Evolutionary conservation across 179 eudicot species (phyloP).

Genomic region (Amaranthus tricolor): DNA sequence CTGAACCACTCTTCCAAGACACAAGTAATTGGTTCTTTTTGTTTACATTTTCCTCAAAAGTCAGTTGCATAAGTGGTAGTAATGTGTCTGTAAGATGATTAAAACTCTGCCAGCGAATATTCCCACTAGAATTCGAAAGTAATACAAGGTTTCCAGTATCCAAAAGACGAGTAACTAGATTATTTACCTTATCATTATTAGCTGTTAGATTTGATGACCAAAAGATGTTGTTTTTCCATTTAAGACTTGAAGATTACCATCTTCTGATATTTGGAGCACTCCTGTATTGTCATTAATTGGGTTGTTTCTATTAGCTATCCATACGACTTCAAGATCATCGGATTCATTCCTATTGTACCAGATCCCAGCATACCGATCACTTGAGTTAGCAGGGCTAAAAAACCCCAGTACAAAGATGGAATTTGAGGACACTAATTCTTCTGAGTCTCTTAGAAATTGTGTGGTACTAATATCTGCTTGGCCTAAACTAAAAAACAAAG

Average conservation of each 20-base stretch:
- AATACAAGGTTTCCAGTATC: slow-evolving; percentile 45
- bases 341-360: slow-evolving; percentile 21
- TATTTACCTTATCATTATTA: not conserved
- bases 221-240: slow-evolving; percentile 16
- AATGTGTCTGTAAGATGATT: slow-evolving; percentile 38
- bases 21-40: not conserved
- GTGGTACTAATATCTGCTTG: not conserved
- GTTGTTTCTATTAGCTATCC: slow-evolving; percentile 24
- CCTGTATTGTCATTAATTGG: slow-evolving; percentile 20
- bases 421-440: slow-evolving; percentile 16
- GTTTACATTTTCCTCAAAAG: not conserved
- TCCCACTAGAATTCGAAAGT: slow-evolving; percentile 14
- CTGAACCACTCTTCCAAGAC: slow-evolving; percentile 34
- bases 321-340: not conserved
- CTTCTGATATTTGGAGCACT: slow-evolving; percentile 16
- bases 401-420: slow-evolving; percentile 12
- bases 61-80: slow-evolving; percentile 29
- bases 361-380: slow-evolving; percentile 27
- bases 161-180: slow-evolving; percentile 30
- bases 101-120: slow-evolving; percentile 50
- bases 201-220: slow-evolving; percentile 36
- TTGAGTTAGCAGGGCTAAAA: slow-evolving; percentile 11
- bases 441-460: slow-evolving; percentile 12
- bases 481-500: not conserved
- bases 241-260: slow-evolving; percentile 28